These are phyloP conservation scores for Pseudocercospora vitis DNA, from an alignment of 2,329 filamentous ascomycete species.

Conservation along the genomic window DNA sequence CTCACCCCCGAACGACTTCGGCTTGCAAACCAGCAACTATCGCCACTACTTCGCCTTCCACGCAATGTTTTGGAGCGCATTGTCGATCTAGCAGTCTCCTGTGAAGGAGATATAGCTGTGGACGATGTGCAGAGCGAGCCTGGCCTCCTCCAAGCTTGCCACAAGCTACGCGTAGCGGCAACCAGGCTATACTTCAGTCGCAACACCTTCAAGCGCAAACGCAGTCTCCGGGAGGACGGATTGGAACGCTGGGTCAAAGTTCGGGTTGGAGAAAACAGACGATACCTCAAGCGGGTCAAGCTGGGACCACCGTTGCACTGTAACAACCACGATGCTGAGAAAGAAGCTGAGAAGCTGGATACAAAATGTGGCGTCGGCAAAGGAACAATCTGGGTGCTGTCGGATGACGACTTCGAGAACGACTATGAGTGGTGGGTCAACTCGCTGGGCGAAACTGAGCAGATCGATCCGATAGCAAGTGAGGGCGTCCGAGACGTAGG, in stretches of 20 bases:
- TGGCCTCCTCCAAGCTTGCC: constrained; percentile 17
- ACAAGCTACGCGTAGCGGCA: constrained; percentile 15
- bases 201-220: constrained; percentile 21
- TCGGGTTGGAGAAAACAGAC: constrained; percentile 15
- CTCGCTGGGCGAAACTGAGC: constrained; percentile 18
- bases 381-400: constrained; percentile 20
- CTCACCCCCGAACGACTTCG: constrained; percentile 14
- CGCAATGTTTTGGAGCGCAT: constrained; percentile 16
- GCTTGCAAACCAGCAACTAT: constrained; percentile 19
- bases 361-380: constrained; percentile 9
- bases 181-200: constrained; percentile 15
- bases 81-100: constrained; percentile 13
- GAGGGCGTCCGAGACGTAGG: background rate
- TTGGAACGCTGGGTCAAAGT: constrained; percentile 18
- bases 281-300: constrained; percentile 7
- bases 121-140: constrained; percentile 9
- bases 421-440: constrained; percentile 21
- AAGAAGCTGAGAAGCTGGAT: constrained; percentile 16
- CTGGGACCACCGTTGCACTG: constrained; percentile 16
- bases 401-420: constrained; percentile 9
- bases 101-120: constrained; percentile 2
- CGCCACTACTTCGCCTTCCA: constrained; percentile 18
- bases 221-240: constrained; percentile 11
- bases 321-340: constrained; percentile 16
- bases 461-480: constrained; percentile 4